Evolutionary conservation across 441 rosid species (phyloP), one percentile per base, ranked within the genome.

Genomic region (Gossypium gossypioides): DNA sequence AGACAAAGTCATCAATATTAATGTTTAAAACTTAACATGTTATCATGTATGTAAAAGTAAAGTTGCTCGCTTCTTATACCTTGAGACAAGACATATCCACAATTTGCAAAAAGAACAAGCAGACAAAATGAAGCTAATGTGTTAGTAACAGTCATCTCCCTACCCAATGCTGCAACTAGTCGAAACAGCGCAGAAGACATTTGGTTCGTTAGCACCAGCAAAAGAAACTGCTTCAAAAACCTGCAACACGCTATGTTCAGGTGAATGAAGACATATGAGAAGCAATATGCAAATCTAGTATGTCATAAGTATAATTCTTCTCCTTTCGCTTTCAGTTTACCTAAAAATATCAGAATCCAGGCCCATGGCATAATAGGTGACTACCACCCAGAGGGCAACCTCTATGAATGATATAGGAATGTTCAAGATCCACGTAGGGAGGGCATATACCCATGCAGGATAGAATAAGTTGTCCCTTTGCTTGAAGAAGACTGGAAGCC

Each of bases 401-500:
- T 93, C 93, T 8, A 72, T 7, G 1, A 89, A 57, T n/a, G 90
- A 56, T 58, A 89, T 52, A 0, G 96, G 96, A 46, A 89, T 82
- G 80, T 85, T 84, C 22, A 86, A 78, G 73, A 93, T 76, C 82
- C 89, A 89, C 5, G 86, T 55, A 1, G 97, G 97, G 67, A 94
- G 77, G 4, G 93, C 69, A 67, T 84, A 94, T 16, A 86, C 84
- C 99, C 97, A 94, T 0, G 94, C 48, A 3, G 98, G 96, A 74
- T 74, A 94, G 83, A 91, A 90, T n/a, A 84, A 79, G 69, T 85
- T 79, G 67, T 84, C 87, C 1, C 99, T 85, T 81, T 94, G 99
- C 85, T 92, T 94, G 86, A 83, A 93, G 74, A 91, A 91, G 73
- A 93, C 90, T 3, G 96, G 96, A 81, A 93, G 98, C 77, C 90